These are phyloP conservation scores for Aspergillus hancockii DNA, from an alignment of 495 filamentous ascomycete species.

Conservation along the genomic window DNA sequence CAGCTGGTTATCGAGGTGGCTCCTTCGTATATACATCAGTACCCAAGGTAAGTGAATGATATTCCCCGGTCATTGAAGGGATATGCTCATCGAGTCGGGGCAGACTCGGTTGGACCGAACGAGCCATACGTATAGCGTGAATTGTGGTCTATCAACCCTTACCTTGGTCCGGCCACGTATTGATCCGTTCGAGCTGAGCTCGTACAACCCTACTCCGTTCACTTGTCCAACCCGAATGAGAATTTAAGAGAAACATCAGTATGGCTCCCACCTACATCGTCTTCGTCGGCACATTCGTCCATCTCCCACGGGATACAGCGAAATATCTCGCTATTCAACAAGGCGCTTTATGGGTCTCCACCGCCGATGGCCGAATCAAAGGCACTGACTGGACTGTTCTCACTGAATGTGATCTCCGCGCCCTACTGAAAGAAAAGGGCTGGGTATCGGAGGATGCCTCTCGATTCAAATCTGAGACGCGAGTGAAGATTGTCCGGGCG, in stretches of 20 bases:
- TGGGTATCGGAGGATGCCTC: conserved; percentile 28
- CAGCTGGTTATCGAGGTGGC: too few species aligned
- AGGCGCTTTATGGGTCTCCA: conserved; percentile 66
- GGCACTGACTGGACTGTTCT: conserved; percentile 36
- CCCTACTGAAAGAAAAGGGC: conserved; percentile 47
- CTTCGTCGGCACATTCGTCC: conserved; percentile 51
- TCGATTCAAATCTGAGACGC: conserved; percentile 4
- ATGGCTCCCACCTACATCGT: conserved; percentile 30
- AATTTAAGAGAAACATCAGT: conserved; percentile 1
- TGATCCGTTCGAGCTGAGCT: too few species aligned
- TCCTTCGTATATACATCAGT: neutral
- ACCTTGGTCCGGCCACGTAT: too few species aligned
- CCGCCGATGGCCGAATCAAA: conserved; percentile 60
- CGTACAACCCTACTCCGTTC: too few species aligned
- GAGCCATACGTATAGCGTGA: neutral
- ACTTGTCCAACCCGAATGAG: too few species aligned
- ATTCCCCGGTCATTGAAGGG: neutral
- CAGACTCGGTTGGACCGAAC: neutral
- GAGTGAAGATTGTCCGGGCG: conserved; percentile 30
- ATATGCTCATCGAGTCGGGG: neutral
- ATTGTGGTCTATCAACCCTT: neutral
- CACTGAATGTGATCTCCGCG: conserved; percentile 39
- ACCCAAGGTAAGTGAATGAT: neutral
- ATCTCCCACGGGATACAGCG: conserved; percentile 32
- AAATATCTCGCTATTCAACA: conserved; percentile 41